Conservation (phyloP, 1,284 basidiomycete species). For the Waitea zeae region DNA sequence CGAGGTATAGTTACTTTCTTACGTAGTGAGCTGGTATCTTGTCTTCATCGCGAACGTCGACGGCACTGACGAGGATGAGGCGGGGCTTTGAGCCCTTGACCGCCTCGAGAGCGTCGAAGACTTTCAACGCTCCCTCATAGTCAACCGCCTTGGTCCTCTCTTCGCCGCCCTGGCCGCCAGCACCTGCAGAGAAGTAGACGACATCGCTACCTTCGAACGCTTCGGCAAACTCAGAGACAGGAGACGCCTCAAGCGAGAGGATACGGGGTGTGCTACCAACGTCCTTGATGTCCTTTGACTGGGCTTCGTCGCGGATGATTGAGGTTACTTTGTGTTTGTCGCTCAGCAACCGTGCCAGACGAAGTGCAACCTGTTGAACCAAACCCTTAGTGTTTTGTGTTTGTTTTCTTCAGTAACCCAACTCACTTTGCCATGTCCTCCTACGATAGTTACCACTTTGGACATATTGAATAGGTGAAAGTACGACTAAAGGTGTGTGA, state of each 20-base stretch:
- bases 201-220: conserved; percentile 32
- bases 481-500: too few relatives aligned
- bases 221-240: conserved; percentile 26
- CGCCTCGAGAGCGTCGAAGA: conserved; percentile 52
- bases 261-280: conserved; percentile 30
- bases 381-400: neutral
- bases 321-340: conserved; percentile 30
- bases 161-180: conserved; percentile 47
- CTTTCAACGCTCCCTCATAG: conserved; percentile 53
- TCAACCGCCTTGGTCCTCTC: conserved; percentile 55
- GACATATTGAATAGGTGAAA: too few relatives aligned
- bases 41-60: conserved; percentile 42
- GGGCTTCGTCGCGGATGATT: conserved; percentile 33
- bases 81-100: conserved; percentile 28
- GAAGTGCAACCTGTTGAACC: conserved; percentile 27
- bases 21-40: conserved; percentile 41
- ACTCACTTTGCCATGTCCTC: conserved; percentile 4
- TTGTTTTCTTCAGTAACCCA: neutral
- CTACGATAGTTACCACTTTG: conserved; percentile 4
- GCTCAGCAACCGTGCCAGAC: conserved; percentile 30
- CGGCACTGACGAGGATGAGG: conserved; percentile 44
- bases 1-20: conserved; percentile 9
- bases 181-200: conserved; percentile 53
- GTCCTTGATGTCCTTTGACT: conserved; percentile 28
- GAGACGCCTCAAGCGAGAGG: conserved; percentile 41